Evolutionary conservation across 805 yeast genomes (phyloP).

Genomic region (Yamadazyma sp.): DNA sequence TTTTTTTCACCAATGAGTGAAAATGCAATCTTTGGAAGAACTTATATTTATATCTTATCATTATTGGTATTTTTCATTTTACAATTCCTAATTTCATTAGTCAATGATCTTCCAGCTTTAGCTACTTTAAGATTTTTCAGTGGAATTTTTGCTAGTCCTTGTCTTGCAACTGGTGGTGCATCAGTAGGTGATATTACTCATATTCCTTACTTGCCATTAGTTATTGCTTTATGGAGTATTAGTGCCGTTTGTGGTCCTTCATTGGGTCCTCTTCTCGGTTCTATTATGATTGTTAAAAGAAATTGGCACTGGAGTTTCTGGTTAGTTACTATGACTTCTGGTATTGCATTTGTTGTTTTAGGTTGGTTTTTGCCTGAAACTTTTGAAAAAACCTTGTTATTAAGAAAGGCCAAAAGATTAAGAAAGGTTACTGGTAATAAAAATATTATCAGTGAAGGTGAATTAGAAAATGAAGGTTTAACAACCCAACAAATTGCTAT

Average conservation of each 20-base stretch:
- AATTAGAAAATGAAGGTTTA: slow-evolving; percentile 24
- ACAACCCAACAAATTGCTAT: slow-evolving; percentile 17
- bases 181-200: slow-evolving; percentile 48
- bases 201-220: slow-evolving; percentile 41
- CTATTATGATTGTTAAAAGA: slow-evolving; percentile 48
- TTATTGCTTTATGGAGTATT: slow-evolving; percentile 50
- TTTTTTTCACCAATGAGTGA: slow-evolving; percentile 60
- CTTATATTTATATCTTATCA: slow-evolving; percentile 47
- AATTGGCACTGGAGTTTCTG: slow-evolving; percentile 56
- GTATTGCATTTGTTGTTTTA: slow-evolving; percentile 33
- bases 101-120: slow-evolving; percentile 48
- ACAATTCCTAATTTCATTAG: slow-evolving; percentile 57
- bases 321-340: slow-evolving; percentile 44
- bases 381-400: slow-evolving; percentile 39
- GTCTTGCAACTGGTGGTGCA: slow-evolving; percentile 60
- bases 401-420: slow-evolving; percentile 47
- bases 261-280: slow-evolving; percentile 53
- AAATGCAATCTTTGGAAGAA: slow-evolving; percentile 52
- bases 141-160: slow-evolving; percentile 56
- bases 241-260: slow-evolving; percentile 56
- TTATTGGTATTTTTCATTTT: slow-evolving; percentile 48
- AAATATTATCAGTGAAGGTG: slow-evolving; percentile 42
- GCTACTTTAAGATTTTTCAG: slow-evolving; percentile 50
- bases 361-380: slow-evolving; percentile 48
- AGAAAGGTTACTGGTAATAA: slow-evolving; percentile 48